Evolutionary conservation across 352 stramenopile species (phyloP).

Genomic region (Phytophthora chlamydospora): DNA sequence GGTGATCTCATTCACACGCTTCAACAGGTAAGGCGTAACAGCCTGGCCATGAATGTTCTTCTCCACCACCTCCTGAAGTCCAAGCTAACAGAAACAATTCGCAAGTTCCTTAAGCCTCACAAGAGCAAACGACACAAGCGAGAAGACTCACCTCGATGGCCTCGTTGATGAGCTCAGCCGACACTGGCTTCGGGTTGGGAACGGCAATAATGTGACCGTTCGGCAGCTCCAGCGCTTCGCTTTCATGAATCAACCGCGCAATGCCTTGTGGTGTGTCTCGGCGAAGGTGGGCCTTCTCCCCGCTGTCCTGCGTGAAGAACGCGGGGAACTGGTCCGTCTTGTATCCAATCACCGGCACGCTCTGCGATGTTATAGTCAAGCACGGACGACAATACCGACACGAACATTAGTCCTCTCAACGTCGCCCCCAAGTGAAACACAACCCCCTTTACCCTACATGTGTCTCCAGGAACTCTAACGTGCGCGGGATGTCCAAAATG

Average conservation of each 20-base stretch:
- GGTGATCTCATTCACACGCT: constrained; percentile 94
- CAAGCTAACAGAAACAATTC: constrained; percentile 37
- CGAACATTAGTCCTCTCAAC: neutral
- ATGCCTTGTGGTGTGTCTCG: constrained; percentile 89
- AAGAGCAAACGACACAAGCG: neutral
- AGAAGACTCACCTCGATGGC: constrained; percentile 80
- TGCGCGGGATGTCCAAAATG: constrained; percentile 97
- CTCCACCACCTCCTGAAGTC: constrained; percentile 84
- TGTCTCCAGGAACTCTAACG: constrained; percentile 98
- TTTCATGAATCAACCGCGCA: constrained; percentile 84
- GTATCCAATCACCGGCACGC: constrained; percentile 94
- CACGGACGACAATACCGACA: constrained; percentile 3
- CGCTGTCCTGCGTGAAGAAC: constrained; percentile 97
- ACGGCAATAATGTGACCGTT: constrained; percentile 90
- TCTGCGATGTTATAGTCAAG: constrained; percentile 46
- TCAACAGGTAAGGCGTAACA: constrained; percentile 93
- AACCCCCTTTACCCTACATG: constrained; percentile 38
- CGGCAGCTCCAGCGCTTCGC: constrained; percentile 75
- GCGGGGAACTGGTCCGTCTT: constrained; percentile 95
- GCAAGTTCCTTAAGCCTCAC: neutral
- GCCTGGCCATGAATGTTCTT: constrained; percentile 93
- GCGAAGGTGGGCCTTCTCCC: constrained; percentile 81
- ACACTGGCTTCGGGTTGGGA: constrained; percentile 88
- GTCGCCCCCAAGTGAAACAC: neutral
- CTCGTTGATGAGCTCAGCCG: constrained; percentile 86